Evolutionary conservation across 371 early-diverging fungal genomes (phyloP).

Genomic region (Mortierella sp.): DNA sequence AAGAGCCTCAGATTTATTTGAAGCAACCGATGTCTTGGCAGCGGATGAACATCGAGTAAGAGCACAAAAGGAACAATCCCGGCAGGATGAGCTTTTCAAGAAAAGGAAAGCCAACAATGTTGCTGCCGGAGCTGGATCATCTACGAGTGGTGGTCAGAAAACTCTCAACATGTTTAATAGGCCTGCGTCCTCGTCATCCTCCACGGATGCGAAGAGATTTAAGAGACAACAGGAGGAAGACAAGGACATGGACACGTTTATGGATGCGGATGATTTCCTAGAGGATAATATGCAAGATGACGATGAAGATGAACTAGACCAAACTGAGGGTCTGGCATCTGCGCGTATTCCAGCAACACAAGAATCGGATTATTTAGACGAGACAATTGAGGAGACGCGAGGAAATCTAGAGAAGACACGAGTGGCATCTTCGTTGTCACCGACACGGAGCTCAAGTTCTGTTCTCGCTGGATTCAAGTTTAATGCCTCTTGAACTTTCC

Average conservation of each 20-base stretch:
- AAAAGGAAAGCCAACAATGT: constrained; percentile 49
- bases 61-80: constrained; percentile 20
- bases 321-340: constrained; percentile 11
- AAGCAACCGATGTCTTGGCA: constrained; percentile 35
- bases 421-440: constrained; percentile 34
- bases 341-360: constrained; percentile 44
- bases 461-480: constrained; percentile 52
- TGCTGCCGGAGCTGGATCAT: not conserved
- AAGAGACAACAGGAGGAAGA: constrained; percentile 27
- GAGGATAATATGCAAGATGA: constrained; percentile 31
- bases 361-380: constrained; percentile 30
- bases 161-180: constrained; percentile 38
- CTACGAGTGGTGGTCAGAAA: constrained; percentile 21
- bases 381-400: constrained; percentile 45
- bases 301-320: constrained; percentile 6
- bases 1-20: constrained; percentile 48
- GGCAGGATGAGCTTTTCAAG: constrained; percentile 37
- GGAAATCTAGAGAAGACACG: constrained; percentile 38
- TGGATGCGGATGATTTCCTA: constrained; percentile 55
- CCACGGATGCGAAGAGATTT: constrained; percentile 34
- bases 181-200: not conserved
- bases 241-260: constrained; percentile 22
- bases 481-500: constrained; percentile 11
- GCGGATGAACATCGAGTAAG: constrained; percentile 43
- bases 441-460: constrained; percentile 28